Conservation (phyloP, 441 rosid genomes). For the Gossypium aridum region DNA sequence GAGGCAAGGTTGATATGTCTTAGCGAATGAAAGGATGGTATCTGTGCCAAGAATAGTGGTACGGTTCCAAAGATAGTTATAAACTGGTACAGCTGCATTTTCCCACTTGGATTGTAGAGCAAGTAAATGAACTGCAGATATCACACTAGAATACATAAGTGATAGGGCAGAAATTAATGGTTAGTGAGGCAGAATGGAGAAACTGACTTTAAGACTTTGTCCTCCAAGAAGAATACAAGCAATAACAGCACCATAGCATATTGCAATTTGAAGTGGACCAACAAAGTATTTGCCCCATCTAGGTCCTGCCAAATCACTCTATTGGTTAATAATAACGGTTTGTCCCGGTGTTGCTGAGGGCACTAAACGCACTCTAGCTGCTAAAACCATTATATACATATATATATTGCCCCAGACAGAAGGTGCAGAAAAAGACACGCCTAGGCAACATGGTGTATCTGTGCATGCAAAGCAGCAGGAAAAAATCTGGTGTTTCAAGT, state of each 20-base stretch:
- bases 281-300: conserved; percentile 50
- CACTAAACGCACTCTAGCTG: no score
- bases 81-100: conserved; percentile 46
- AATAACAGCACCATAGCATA: conserved; percentile 49
- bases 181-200: background rate
- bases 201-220: conserved; percentile 45
- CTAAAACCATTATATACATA: no score
- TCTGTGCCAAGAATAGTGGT: conserved; percentile 37
- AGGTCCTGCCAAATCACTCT: conserved; percentile 29
- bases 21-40: conserved; percentile 59
- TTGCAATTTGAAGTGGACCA: conserved; percentile 47
- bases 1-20: conserved; percentile 52
- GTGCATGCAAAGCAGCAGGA: no score
- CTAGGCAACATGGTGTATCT: no score
- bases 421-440: no score
- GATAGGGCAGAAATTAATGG: background rate
- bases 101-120: conserved; percentile 31
- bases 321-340: background rate
- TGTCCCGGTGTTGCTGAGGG: no score
- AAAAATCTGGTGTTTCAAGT: no score
- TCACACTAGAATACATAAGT: background rate
- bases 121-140: conserved; percentile 42
- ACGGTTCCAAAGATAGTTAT: conserved; percentile 32
- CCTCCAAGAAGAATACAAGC: conserved; percentile 38
- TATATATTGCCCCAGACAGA: no score